Percentiles rank a stretch among this genome's conserved stretches.
These are phyloP conservation scores for Solioccasus polychromus DNA, from an alignment of 768 basidiomycete genomes.

Conservation along the genomic window DNA sequence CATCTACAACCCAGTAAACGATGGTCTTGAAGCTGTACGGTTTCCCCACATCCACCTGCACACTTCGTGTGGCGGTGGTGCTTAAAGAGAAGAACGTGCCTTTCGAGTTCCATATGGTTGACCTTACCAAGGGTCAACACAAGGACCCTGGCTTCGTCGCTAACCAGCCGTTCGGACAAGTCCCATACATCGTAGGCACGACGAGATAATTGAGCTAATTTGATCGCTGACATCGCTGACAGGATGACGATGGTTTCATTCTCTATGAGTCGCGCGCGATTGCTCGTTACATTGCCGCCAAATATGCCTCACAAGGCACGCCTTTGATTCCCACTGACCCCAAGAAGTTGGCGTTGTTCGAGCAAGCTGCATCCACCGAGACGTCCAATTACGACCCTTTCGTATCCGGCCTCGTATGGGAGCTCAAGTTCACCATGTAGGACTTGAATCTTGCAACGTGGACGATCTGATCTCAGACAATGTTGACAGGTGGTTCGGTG, in stretches of 20 bases:
- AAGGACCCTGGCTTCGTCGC: conserved; percentile 42
- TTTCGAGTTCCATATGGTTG: conserved; percentile 47
- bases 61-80: conserved; percentile 48
- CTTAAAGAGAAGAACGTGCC: conserved; percentile 56
- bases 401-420: conserved; percentile 48
- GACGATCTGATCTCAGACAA: conserved; percentile 2
- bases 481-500: conserved; percentile 18
- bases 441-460: neutral
- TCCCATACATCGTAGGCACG: conserved; percentile 41
- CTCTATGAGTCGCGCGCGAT: conserved; percentile 66
- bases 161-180: conserved; percentile 58
- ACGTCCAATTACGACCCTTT: conserved; percentile 44
- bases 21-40: conserved; percentile 42
- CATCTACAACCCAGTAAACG: neutral
- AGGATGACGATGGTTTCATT: conserved; percentile 62
- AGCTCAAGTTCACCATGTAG: conserved; percentile 51
- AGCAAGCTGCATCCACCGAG: conserved; percentile 45
- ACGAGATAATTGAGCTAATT: too few relatives aligned
- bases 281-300: conserved; percentile 52
- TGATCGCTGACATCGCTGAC: neutral
- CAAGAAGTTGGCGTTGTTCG: conserved; percentile 31
- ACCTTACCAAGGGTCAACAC: conserved; percentile 43
- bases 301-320: conserved; percentile 51
- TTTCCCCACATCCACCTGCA: conserved; percentile 40
- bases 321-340: conserved; percentile 46